Conservation (phyloP, 805 yeast species). For the Kazachstania psychrophila region DNA sequence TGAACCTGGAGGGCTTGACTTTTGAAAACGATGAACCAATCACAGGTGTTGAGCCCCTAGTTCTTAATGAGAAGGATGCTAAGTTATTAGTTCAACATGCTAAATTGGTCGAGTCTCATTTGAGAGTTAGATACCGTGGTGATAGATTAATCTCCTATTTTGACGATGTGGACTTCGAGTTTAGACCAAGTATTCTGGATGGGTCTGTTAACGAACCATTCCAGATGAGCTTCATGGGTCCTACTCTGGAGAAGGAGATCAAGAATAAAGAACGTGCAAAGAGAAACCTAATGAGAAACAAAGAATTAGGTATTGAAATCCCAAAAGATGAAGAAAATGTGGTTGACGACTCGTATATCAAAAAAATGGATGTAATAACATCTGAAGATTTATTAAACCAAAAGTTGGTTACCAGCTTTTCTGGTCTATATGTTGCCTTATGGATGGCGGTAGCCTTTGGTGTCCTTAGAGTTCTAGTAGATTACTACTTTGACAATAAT, state of each 20-base stretch:
- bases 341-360: no score
- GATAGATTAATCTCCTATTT: slow-evolving; percentile 40
- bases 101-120: not conserved
- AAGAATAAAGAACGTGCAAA: slow-evolving; percentile 9
- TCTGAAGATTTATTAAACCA: no score
- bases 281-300: slow-evolving; percentile 1
- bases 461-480: slow-evolving; percentile 44
- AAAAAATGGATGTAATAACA: no score
- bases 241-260: slow-evolving; percentile 22
- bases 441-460: slow-evolving; percentile 61
- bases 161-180: slow-evolving; percentile 42
- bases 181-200: slow-evolving; percentile 46
- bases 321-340: not conserved
- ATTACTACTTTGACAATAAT: slow-evolving; percentile 38
- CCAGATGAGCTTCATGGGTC: slow-evolving; percentile 23
- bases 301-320: not conserved
- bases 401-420: slow-evolving; percentile 33
- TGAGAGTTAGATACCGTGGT: slow-evolving; percentile 3
- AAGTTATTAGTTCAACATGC: not conserved
- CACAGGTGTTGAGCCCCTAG: no score
- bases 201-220: slow-evolving; percentile 27
- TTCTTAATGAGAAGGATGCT: not conserved
- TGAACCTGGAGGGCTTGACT: no score
- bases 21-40: no score
- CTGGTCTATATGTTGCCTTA: slow-evolving; percentile 71